Percentiles rank a stretch among this genome's conserved stretches.
phyloP scores from a whole-genome alignment of 2,329 filamentous ascomycete species.

The Gaeumannomyces sp. region DNA sequence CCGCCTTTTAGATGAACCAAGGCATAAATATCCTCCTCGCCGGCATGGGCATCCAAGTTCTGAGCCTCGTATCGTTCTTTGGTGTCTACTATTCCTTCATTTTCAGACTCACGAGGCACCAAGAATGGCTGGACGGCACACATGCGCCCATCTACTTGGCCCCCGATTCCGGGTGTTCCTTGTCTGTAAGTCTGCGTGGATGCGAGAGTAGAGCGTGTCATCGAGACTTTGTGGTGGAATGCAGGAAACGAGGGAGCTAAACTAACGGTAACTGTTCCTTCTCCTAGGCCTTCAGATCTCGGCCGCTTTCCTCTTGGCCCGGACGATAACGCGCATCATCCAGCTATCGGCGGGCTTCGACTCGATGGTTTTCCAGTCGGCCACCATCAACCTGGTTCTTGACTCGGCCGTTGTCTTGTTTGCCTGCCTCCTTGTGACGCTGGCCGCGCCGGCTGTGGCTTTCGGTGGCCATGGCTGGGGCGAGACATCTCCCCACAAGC shows the following conservation, averaged over 20 bases:
- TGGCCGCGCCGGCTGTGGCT: slow-evolving; percentile 31
- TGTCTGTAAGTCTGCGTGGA: slow-evolving; percentile 29
- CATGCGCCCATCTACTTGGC: slow-evolving; percentile 36
- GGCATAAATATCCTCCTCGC: slow-evolving; percentile 34
- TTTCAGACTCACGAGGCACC: slow-evolving; percentile 30
- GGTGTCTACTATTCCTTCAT: slow-evolving; percentile 34
- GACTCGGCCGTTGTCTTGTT: slow-evolving; percentile 35
- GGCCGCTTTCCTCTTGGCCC: slow-evolving; percentile 30
- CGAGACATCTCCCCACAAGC: slow-evolving; percentile 27
- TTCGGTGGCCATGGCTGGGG: slow-evolving; percentile 35
- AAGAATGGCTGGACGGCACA: slow-evolving; percentile 31
- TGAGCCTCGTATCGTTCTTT: slow-evolving; percentile 33
- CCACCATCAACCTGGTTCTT: slow-evolving; percentile 32
- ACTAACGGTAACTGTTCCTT: background rate
- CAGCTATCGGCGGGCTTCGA: slow-evolving; percentile 31
- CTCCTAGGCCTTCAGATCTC: slow-evolving; percentile 31
- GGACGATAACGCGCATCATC: slow-evolving; percentile 35
- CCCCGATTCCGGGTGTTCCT: slow-evolving; percentile 37
- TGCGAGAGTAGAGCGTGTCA: background rate
- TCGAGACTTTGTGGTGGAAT: too few species aligned
- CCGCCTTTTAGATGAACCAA: slow-evolving; percentile 21
- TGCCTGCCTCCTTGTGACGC: slow-evolving; percentile 28
- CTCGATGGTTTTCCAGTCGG: slow-evolving; percentile 30
- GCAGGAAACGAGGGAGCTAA: background rate
- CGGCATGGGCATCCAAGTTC: slow-evolving; percentile 38